Evolutionary conservation across 2,329 filamentous ascomycete genomes (phyloP).

Genomic region (Mycosphaerella arachidis): DNA sequence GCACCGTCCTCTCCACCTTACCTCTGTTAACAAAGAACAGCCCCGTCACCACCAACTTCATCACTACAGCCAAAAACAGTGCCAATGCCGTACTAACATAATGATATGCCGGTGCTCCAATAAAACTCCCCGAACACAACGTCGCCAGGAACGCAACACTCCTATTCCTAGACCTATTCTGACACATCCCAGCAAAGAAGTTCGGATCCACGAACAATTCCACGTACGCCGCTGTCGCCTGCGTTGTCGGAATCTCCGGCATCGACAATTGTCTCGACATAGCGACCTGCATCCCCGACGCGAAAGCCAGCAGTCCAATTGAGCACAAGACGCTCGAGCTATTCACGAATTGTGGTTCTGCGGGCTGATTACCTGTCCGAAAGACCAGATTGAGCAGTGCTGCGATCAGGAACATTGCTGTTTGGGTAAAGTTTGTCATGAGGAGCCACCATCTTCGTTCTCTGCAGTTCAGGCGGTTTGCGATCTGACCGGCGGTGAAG

Average conservation of each 20-base stretch:
- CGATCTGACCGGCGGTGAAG: slow-evolving; percentile 54
- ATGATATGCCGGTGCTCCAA: slow-evolving; percentile 46
- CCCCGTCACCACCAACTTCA: slow-evolving; percentile 4
- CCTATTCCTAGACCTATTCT: slow-evolving; percentile 50
- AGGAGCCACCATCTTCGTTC: slow-evolving; percentile 53
- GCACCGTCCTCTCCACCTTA: background rate
- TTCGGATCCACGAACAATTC: slow-evolving; percentile 55
- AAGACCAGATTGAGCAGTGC: slow-evolving; percentile 45
- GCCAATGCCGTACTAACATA: slow-evolving; percentile 8
- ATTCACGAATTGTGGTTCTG: background rate
- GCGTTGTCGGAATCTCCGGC: slow-evolving; percentile 60
- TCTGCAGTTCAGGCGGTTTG: slow-evolving; percentile 48
- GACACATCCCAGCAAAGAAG: slow-evolving; percentile 37
- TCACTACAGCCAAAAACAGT: slow-evolving; percentile 4
- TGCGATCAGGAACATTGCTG: slow-evolving; percentile 51
- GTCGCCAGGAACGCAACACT: slow-evolving; percentile 48
- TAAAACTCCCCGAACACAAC: slow-evolving; percentile 48
- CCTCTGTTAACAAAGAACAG: slow-evolving; percentile 8
- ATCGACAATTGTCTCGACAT: slow-evolving; percentile 52
- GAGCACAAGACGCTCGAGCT: slow-evolving; percentile 18
- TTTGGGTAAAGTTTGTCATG: slow-evolving; percentile 52
- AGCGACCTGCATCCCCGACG: slow-evolving; percentile 57
- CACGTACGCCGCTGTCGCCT: slow-evolving; percentile 61
- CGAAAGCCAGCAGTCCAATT: slow-evolving; percentile 51
- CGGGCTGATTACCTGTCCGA: background rate